Percentiles rank a stretch among this genome's conserved stretches.
Conservation (phyloP, 1,284 basidiomycete species). For the Cryptococcus wingfieldii region DNA sequence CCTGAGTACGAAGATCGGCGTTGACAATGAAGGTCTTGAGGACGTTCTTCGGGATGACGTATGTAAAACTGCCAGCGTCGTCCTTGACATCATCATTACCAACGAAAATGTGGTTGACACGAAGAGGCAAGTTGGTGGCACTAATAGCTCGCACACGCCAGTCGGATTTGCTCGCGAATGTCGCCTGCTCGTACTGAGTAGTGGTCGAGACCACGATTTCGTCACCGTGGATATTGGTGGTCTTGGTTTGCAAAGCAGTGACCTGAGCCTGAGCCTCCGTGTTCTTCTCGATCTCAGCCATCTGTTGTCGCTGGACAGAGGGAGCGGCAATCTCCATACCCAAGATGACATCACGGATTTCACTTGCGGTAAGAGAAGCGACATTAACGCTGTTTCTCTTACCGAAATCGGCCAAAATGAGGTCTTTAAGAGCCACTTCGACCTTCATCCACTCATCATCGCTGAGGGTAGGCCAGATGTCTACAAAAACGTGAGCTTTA, state of each 20-base stretch:
- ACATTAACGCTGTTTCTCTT: slow-evolving; percentile 99
- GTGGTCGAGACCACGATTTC: slow-evolving; percentile 94
- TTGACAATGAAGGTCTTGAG: slow-evolving; percentile 91
- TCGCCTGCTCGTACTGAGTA: slow-evolving; percentile 95
- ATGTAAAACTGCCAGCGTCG: slow-evolving; percentile 88
- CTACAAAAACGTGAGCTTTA: slow-evolving; percentile 12
- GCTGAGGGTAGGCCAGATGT: slow-evolving; percentile 91
- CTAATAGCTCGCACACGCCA: slow-evolving; percentile 97
- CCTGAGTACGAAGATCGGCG: slow-evolving; percentile 91
- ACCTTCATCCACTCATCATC: slow-evolving; percentile 99
- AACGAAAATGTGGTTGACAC: slow-evolving; percentile 97
- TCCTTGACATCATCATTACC: slow-evolving; percentile 98
- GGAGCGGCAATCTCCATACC: slow-evolving; percentile 62
- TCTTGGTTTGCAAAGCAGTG: slow-evolving; percentile 95
- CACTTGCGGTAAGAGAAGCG: slow-evolving; percentile 89
- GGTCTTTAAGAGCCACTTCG: slow-evolving; percentile 92
- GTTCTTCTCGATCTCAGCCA: slow-evolving; percentile 98
- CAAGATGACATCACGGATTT: slow-evolving; percentile 93
- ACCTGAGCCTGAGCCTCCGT: slow-evolving; percentile 84
- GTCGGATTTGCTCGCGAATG: slow-evolving; percentile 97
- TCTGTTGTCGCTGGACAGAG: slow-evolving; percentile 86
- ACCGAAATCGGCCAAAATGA: slow-evolving; percentile 93
- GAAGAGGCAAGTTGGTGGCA: slow-evolving; percentile 90
- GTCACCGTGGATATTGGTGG: slow-evolving; percentile 90
- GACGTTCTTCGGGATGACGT: slow-evolving; percentile 96